Base-by-base conservation (phyloP, 768 basidiomycete genomes). In the Artomyces pyxidatus region DNA sequence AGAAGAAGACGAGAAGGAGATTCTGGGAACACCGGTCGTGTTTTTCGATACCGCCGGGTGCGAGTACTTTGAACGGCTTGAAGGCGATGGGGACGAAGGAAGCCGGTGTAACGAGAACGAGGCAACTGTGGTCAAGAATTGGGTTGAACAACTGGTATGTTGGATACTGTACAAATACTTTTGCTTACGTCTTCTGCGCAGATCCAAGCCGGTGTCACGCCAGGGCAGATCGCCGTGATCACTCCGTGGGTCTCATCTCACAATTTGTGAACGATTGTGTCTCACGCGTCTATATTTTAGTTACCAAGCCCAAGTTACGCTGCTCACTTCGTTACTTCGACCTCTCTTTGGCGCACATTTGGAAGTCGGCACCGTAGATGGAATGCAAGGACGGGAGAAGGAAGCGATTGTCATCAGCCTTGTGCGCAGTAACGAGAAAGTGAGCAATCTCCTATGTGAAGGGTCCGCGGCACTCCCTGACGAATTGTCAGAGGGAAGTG, bases 361-460 rank as follows among this genome's bases (percentile, higher is more conserved):
- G 1, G 93, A 97, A 57, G 90, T 96, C 38, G 96, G 94, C 1
- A 90, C 87, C 0, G 93, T 98, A 1, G 96, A 98, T 61, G 92
- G 93, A 0, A 88, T 97, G 83, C 96, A 99, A 70, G 95, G 95
- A 0, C 79, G 96, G 42, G 95, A 99, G 64, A 91, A 91, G 57
- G 91, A 98, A 47, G 92, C 92, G 0, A 80, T 98, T 32, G 79
- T 98, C 21, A 88, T 99, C 46, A 89, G 81, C 56, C 77, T 99
- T 3, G 96, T 98, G 2, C 75, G 96, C 22, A 94, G 91, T 56
- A 99, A 98, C 59, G 82, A 87, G 46, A 81, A 77, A 66, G 88
- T 83, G 51, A 4, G 69, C 39, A 21, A 32, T 30, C 28, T 12
- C 21, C 22, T 14, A 11, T 4, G 14, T 21, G 45, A 51, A 52